phyloP scores from a whole-genome alignment of 768 basidiomycete genomes.

The Leccinum rimulosum region DNA sequence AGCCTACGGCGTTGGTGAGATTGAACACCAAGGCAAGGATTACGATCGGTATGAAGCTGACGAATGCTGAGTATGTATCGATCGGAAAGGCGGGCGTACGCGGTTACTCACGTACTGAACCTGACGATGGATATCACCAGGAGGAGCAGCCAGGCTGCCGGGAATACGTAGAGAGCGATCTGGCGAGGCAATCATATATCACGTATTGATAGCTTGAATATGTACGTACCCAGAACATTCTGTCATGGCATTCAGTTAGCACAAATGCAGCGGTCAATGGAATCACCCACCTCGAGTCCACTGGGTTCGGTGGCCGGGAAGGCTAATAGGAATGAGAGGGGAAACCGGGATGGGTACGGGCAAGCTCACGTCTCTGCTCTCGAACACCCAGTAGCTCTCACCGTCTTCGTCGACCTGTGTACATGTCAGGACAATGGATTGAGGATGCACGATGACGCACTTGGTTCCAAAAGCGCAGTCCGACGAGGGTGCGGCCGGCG shows the following conservation, averaged over 20 bases:
- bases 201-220: slow-evolving; percentile 7
- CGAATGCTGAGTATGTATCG: slow-evolving; percentile 8
- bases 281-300: slow-evolving; percentile 74
- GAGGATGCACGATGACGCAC: slow-evolving; percentile 30
- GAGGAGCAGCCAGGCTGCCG: slow-evolving; percentile 82
- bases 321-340: slow-evolving; percentile 49
- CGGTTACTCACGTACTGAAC: slow-evolving; percentile 71
- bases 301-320: slow-evolving; percentile 80
- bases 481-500: slow-evolving; percentile 88
- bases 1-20: slow-evolving; percentile 91
- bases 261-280: slow-evolving; percentile 5
- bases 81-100: slow-evolving; percentile 5
- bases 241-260: slow-evolving; percentile 30
- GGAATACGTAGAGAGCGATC: slow-evolving; percentile 90
- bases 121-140: slow-evolving; percentile 88
- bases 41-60: slow-evolving; percentile 93
- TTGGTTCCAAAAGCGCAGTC: slow-evolving; percentile 97
- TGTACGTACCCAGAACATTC: slow-evolving; percentile 86
- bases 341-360: background rate
- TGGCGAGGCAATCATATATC: slow-evolving; percentile 30
- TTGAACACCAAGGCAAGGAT: slow-evolving; percentile 95
- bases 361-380: slow-evolving; percentile 83
- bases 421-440: background rate
- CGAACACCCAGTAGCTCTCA: slow-evolving; percentile 96
- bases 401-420: slow-evolving; percentile 91